Conservation (phyloP, 768 basidiomycete species). For the Suillus lakei region DNA sequence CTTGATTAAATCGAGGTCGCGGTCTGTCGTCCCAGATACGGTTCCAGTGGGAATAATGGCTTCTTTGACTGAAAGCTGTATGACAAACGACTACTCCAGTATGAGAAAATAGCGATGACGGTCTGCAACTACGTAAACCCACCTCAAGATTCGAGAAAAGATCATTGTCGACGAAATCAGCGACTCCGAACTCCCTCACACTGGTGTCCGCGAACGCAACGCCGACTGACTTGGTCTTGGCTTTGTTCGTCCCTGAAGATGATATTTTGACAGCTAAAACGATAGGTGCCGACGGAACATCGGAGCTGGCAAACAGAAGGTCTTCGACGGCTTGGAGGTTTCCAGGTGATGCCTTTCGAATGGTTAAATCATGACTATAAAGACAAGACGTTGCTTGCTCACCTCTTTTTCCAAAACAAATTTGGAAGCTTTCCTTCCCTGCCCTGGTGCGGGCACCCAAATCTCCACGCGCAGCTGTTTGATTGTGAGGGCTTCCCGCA, state of each 20-base stretch:
- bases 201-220: constrained; percentile 93
- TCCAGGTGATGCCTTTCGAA: constrained; percentile 70
- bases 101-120: constrained; percentile 5
- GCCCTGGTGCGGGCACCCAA: constrained; percentile 74
- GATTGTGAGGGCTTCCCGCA: constrained; percentile 88
- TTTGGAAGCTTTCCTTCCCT: constrained; percentile 74
- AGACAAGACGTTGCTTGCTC: constrained; percentile 19
- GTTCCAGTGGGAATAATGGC: constrained; percentile 85
- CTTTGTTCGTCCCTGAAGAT: constrained; percentile 52
- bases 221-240: constrained; percentile 77
- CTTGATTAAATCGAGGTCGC: constrained; percentile 89
- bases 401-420: constrained; percentile 87
- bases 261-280: constrained; percentile 87
- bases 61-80: constrained; percentile 98
- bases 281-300: constrained; percentile 83
- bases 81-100: constrained; percentile 76
- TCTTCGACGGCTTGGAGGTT: constrained; percentile 80
- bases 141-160: constrained; percentile 96
- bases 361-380: constrained; percentile 25
- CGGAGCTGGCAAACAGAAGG: constrained; percentile 80
- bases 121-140: constrained; percentile 14
- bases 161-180: constrained; percentile 94
- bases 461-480: constrained; percentile 94
- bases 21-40: constrained; percentile 69
- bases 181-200: constrained; percentile 81